A percentile compares a stretch with the other conserved stretches of the same genome.
Conservation (phyloP, 805 yeast species). For the Barnettozyma sucrosica region DNA sequence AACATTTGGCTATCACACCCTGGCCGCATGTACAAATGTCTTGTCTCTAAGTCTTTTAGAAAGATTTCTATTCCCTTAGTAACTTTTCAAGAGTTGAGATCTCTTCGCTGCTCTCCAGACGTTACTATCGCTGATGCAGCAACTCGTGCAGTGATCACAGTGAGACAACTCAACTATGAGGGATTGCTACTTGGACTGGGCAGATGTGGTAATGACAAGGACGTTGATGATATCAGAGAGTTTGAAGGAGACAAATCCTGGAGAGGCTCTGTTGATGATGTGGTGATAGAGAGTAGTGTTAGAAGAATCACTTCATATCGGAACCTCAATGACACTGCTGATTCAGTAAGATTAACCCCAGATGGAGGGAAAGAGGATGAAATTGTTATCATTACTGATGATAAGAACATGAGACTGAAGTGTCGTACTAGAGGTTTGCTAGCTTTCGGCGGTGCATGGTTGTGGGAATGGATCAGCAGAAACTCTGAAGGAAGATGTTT, state of each 20-base stretch:
- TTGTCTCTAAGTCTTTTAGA: constrained; percentile 51
- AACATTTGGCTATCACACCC: constrained; percentile 79
- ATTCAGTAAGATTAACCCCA: neutral
- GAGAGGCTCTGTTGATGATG: constrained; percentile 69
- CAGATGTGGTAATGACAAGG: constrained; percentile 57
- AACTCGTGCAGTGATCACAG: constrained; percentile 69
- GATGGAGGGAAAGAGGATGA: constrained; percentile 1
- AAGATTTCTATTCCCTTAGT: constrained; percentile 59
- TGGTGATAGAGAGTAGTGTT: constrained; percentile 42
- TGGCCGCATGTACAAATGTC: constrained; percentile 67
- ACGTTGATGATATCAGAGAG: constrained; percentile 66
- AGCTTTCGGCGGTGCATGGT: constrained; percentile 56
- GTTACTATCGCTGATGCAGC: constrained; percentile 75
- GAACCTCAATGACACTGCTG: constrained; percentile 4
- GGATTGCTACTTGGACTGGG: constrained; percentile 32
- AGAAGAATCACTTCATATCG: constrained; percentile 13
- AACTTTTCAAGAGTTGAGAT: constrained; percentile 72
- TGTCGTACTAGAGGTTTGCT: constrained; percentile 53
- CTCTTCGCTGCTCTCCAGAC: constrained; percentile 64
- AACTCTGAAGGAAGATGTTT: constrained; percentile 43
- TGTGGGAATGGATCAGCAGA: constrained; percentile 45
- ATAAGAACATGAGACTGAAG: constrained; percentile 62
- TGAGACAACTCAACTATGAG: constrained; percentile 58
- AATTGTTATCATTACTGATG: constrained; percentile 64
- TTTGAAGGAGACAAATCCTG: constrained; percentile 69